phyloP scores from a whole-genome alignment of 345 rosid genomes.

The Cochlearia excelsa region DNA sequence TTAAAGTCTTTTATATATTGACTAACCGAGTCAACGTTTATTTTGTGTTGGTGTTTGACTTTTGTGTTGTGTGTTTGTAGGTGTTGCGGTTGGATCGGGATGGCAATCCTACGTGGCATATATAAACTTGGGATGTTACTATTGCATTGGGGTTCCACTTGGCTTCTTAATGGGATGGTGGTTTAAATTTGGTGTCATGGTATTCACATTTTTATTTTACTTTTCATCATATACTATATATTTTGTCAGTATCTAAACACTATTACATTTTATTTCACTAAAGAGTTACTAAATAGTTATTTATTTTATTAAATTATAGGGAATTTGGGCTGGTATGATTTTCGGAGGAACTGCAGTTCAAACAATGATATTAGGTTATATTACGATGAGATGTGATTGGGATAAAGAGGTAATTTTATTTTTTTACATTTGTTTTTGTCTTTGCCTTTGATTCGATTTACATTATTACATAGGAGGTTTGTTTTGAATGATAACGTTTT shows the following conservation, averaged over 20 bases:
- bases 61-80: constrained; percentile 28
- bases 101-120: constrained; percentile 92
- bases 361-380: constrained; percentile 48
- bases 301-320: constrained; percentile 34
- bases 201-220: constrained; percentile 21
- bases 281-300: background rate
- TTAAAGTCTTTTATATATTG: background rate
- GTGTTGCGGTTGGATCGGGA: constrained; percentile 96
- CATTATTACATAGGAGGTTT: too few relatives aligned
- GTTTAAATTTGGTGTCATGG: constrained; percentile 74
- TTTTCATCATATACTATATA: too few relatives aligned
- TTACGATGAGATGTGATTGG: constrained; percentile 70
- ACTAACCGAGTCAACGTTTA: background rate
- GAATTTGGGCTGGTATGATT: constrained; percentile 94
- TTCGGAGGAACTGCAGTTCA: constrained; percentile 82
- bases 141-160: constrained; percentile 67
- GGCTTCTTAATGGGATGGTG: constrained; percentile 90
- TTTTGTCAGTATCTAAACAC: background rate
- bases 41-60: background rate
- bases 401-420: constrained; percentile 53
- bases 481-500: background rate
- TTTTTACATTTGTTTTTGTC: background rate
- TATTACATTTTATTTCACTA: too few relatives aligned
- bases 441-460: background rate
- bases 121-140: constrained; percentile 85